Evolutionary conservation across 805 yeast species (phyloP).

Genomic region (Cephaloascus fragrans): DNA sequence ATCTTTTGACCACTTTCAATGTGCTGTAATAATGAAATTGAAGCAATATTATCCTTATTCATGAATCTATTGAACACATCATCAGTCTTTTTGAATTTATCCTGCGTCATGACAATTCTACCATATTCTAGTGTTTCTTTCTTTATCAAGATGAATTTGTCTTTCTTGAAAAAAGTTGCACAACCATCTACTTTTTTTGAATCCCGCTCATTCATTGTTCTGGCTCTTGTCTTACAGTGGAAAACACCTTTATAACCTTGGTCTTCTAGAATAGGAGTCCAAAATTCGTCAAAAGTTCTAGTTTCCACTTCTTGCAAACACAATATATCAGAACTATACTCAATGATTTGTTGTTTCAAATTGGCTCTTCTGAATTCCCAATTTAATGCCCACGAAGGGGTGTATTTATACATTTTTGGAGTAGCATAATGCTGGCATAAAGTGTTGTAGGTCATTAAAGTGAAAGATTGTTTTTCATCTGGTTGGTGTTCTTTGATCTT

Average conservation of each 20-base stretch:
- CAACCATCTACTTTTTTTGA: slow-evolving; percentile 95
- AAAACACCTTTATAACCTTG: slow-evolving; percentile 76
- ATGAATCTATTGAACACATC: slow-evolving; percentile 93
- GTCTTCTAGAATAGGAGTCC: slow-evolving; percentile 66
- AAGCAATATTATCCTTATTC: slow-evolving; percentile 90
- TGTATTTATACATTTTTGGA: slow-evolving; percentile 80
- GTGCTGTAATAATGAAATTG: slow-evolving; percentile 68
- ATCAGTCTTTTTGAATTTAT: slow-evolving; percentile 83
- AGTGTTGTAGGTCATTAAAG: slow-evolving; percentile 81
- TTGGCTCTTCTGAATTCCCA: slow-evolving; percentile 86
- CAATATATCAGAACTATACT: slow-evolving; percentile 61
- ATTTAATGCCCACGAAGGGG: slow-evolving; percentile 94
- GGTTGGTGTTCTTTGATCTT: slow-evolving; percentile 14
- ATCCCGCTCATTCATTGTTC: slow-evolving; percentile 74
- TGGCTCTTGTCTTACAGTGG: slow-evolving; percentile 84
- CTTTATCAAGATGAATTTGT: slow-evolving; percentile 61
- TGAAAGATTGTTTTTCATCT: slow-evolving; percentile 36
- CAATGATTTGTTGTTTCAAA: slow-evolving; percentile 62
- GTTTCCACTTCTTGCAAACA: slow-evolving; percentile 96
- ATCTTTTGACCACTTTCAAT: slow-evolving; percentile 60
- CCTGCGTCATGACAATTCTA: slow-evolving; percentile 68
- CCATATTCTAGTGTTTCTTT: slow-evolving; percentile 77
- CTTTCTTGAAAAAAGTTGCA: slow-evolving; percentile 77
- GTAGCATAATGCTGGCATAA: slow-evolving; percentile 96
- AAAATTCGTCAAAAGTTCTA: slow-evolving; percentile 73